Evolutionary conservation across 2,329 filamentous ascomycete genomes (phyloP).

Genomic region (Blastomyces parvus): DNA sequence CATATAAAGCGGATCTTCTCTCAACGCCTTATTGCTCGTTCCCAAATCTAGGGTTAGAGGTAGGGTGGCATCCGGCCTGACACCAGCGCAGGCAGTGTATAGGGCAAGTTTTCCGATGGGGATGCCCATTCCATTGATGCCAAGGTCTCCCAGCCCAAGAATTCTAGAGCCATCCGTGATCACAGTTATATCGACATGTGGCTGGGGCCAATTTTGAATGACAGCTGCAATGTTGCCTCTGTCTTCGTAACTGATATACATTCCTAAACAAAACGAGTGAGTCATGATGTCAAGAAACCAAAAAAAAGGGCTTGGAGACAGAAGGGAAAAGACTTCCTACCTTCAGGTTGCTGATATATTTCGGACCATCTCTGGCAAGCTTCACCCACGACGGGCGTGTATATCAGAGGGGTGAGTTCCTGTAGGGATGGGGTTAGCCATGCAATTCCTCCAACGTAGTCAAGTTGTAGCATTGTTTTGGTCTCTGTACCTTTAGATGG

Average conservation of each 20-base stretch:
- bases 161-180: conserved; percentile 93
- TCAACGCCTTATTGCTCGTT: conserved; percentile 52
- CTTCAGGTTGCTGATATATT: conserved; percentile 89
- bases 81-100: conserved; percentile 92
- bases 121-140: conserved; percentile 96
- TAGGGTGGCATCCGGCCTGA: conserved; percentile 63
- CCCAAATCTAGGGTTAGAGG: conserved; percentile 55
- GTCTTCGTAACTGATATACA: conserved; percentile 95
- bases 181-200: conserved; percentile 86
- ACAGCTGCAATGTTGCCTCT: conserved; percentile 81
- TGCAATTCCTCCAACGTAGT: neutral
- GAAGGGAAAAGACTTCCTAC: conserved; percentile 29
- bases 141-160: conserved; percentile 83
- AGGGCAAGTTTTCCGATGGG: conserved; percentile 92
- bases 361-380: conserved; percentile 95
- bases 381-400: conserved; percentile 61
- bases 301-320: neutral
- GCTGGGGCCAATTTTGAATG: conserved; percentile 85
- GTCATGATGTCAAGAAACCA: neutral
- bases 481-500: conserved; percentile 33
- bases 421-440: conserved; percentile 14
- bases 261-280: conserved; percentile 33
- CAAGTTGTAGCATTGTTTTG: neutral
- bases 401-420: conserved; percentile 43
- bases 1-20: conserved; percentile 82